Evolutionary conservation across 2,329 filamentous ascomycete species (phyloP).

Genomic region (Coniochaeta sp.): DNA sequence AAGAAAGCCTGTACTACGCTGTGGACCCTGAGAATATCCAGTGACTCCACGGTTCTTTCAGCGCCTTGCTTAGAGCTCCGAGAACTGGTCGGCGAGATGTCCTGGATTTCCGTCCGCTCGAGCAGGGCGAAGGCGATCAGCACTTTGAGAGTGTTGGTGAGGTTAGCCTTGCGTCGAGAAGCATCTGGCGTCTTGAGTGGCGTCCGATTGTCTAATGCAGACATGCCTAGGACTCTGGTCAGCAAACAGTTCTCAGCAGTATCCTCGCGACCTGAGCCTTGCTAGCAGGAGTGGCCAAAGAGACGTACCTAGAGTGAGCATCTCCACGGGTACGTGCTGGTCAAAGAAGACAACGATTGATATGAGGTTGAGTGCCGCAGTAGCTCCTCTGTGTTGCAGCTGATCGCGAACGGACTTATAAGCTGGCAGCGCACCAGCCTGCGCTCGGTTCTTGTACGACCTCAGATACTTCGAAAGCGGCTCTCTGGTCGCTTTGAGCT

Average conservation of each 20-base stretch:
- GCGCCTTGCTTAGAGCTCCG: slow-evolving; percentile 27
- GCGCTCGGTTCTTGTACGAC: slow-evolving; percentile 47
- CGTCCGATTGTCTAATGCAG: slow-evolving; percentile 35
- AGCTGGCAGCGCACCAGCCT: slow-evolving; percentile 39
- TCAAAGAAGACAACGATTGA: slow-evolving; percentile 58
- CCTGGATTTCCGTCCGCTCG: slow-evolving; percentile 38
- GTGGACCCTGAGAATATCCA: slow-evolving; percentile 43
- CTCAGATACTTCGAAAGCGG: slow-evolving; percentile 54
- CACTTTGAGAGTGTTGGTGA: slow-evolving; percentile 41
- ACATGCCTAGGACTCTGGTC: slow-evolving; percentile 25
- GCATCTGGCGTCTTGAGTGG: slow-evolving; percentile 36
- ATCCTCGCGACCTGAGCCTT: neutral
- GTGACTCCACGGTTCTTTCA: slow-evolving; percentile 32
- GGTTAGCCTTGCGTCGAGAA: slow-evolving; percentile 22
- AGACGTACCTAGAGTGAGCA: slow-evolving; percentile 47
- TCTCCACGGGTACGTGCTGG: slow-evolving; percentile 57
- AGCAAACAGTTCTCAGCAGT: neutral
- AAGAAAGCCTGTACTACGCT: slow-evolving; percentile 47
- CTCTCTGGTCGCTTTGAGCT: slow-evolving; percentile 52
- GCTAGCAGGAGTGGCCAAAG: neutral
- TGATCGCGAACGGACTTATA: slow-evolving; percentile 42
- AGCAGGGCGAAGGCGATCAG: slow-evolving; percentile 45
- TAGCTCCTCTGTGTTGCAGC: slow-evolving; percentile 34
- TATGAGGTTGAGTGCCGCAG: slow-evolving; percentile 56
- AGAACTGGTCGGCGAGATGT: slow-evolving; percentile 31